phyloP scores from a whole-genome alignment of 305 asterid species.

The Stenogyne calaminthoides region DNA sequence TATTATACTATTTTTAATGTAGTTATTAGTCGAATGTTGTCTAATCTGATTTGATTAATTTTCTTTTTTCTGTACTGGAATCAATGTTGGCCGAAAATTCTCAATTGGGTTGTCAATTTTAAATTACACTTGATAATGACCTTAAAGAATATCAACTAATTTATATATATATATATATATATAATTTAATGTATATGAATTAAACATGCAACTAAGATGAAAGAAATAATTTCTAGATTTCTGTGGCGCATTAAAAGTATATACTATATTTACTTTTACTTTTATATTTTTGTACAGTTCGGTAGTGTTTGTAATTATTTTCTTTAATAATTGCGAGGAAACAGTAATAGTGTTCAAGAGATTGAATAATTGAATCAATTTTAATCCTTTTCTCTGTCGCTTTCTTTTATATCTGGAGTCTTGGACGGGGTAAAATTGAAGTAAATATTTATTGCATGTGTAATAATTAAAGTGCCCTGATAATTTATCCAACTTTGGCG shows the following conservation, averaged over 20 bases:
- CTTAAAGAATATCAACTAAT: not conserved
- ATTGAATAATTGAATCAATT: conserved; percentile 1
- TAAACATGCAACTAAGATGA: not conserved
- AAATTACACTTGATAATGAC: not conserved
- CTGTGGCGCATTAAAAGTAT: not conserved
- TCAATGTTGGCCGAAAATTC: not conserved
- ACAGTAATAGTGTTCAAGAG: not conserved
- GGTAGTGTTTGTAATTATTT: not conserved
- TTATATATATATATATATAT: not conserved
- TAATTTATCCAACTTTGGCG: not conserved
- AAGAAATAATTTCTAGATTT: not conserved
- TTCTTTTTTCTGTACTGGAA: not conserved
- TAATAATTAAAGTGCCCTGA: conserved; percentile 2
- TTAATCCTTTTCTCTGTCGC: not conserved
- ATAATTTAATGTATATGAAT: not conserved
- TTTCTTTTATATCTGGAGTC: not conserved
- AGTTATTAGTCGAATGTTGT: not conserved
- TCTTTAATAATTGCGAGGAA: not conserved
- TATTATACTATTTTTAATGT: too few relatives aligned
- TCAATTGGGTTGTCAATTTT: not conserved
- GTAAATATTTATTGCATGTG: not conserved
- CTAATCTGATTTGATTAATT: not conserved
- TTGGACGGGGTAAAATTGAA: not conserved
- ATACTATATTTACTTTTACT: not conserved
- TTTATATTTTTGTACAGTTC: not conserved